Evolutionary conservation across 2,329 filamentous ascomycete species (phyloP), one percentile per base, ranked within the genome.

Genomic region (Xylariales sp.): DNA sequence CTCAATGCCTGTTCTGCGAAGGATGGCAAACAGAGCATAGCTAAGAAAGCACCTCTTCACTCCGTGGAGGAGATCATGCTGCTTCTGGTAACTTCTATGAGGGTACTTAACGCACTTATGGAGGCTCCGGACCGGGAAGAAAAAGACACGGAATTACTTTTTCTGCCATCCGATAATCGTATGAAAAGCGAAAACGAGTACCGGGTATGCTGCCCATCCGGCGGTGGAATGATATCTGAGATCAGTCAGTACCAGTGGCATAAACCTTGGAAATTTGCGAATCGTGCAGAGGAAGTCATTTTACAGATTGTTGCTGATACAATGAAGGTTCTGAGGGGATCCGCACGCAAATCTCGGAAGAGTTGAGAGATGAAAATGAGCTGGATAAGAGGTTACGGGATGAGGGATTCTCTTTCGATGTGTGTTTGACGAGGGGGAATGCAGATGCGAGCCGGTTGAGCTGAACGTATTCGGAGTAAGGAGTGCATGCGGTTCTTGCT

Each of bases 391-490:
- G 64, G 34, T 36, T 70, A 16, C 40, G 61, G 15, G 42, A 52
- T 16, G 61, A 70, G 42, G 67, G 67, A 0, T 65, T 71, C 33
- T 61, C 59, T 4, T 71, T 73, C 44, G 68, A 73, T 46, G 51
- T 70, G 12, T 54, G 12, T 65, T 61, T 34, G 54, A 66, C 19
- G 54, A 64, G 27, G 46, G 51, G 3, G 40, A 38, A 0, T 42
- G 47, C 2, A 44, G 48, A 1, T 40, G 49, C 27, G 47, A 60
- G 51, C 49, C 72, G n/a, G 57, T 73, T 11, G 65, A 73, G 49
- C 51, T 71, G 25, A 72, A 71, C 41, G 60, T 59, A 1, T 73
- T 72, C 49, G 69, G 69, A 0, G 61, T 59, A 2, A 56, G 63
- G 46, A 68, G 64, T 16, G 61, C 59, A 3, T 71, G 67, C 52